Evolutionary conservation across 345 rosid genomes (phyloP).

Genomic region (Xanthoceras sorbifolium): DNA sequence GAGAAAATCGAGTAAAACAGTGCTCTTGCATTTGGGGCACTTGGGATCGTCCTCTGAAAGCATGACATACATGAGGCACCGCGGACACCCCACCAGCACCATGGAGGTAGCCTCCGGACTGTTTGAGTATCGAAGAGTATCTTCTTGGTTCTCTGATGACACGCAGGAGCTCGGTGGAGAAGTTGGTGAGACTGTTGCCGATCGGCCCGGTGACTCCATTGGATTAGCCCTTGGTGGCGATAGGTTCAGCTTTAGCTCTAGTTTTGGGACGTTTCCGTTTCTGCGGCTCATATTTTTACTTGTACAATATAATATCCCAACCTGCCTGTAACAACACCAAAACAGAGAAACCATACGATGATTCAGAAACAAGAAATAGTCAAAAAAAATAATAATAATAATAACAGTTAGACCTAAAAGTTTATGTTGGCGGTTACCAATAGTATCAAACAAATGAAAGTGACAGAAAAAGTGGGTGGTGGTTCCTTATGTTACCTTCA

Average conservation of each 20-base stretch:
- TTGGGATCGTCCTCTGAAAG: conserved; percentile 76
- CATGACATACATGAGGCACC: conserved; percentile 96
- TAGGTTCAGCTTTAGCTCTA: conserved; percentile 86
- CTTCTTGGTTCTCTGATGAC: conserved; percentile 80
- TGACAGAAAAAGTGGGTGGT: neutral
- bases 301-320: neutral
- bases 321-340: conserved; percentile 4
- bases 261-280: conserved; percentile 62
- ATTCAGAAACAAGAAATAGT: neutral
- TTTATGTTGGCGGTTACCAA: neutral
- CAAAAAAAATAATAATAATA: neutral
- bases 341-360: neutral
- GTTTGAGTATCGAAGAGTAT: conserved; percentile 40
- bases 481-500: neutral
- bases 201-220: conserved; percentile 62
- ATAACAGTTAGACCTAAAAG: neutral
- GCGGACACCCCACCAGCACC: conserved; percentile 91
- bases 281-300: conserved; percentile 67
- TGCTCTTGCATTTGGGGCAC: conserved; percentile 91
- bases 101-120: conserved; percentile 95
- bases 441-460: neutral
- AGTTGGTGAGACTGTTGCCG: conserved; percentile 68
- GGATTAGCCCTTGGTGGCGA: conserved; percentile 68
- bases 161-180: conserved; percentile 95
- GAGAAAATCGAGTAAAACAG: conserved; percentile 81